Percentiles rank a stretch among this genome's conserved stretches.
Conservation (phyloP, 176 grass and related monocot species). For the Dactylis glomerata region DNA sequence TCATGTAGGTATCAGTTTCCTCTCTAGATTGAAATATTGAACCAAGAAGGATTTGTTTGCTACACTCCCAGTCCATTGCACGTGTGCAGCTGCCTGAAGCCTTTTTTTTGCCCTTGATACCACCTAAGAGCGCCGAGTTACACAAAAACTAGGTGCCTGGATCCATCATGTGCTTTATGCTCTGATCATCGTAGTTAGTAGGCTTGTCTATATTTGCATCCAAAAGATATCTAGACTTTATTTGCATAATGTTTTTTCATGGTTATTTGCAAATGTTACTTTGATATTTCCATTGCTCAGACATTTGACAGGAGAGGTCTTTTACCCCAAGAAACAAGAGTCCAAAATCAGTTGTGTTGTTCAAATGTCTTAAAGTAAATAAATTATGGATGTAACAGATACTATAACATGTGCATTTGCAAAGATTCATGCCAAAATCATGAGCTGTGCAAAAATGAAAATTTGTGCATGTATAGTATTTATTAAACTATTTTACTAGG, state of each 20-base stretch:
- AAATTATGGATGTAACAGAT: not conserved
- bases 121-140: not conserved
- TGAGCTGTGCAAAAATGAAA: not conserved
- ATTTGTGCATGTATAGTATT: not conserved
- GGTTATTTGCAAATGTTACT: not conserved
- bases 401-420: not conserved
- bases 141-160: not conserved
- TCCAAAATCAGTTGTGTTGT: not conserved
- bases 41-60: not conserved
- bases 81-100: not conserved
- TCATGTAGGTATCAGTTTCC: not conserved
- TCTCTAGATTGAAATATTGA: constrained; percentile 9
- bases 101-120: not conserved
- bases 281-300: not conserved
- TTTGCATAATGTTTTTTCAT: not conserved
- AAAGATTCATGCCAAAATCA: not conserved
- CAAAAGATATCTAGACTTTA: constrained; percentile 10
- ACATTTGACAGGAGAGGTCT: not conserved
- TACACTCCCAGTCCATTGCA: not conserved
- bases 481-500: not conserved
- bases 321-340: not conserved
- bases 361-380: not conserved
- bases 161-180: not conserved
- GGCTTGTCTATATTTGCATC: not conserved
- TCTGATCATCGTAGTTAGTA: not conserved